Conservation (phyloP, 2,329 filamentous ascomycete species). For the Thielaviopsis cerberus region DNA sequence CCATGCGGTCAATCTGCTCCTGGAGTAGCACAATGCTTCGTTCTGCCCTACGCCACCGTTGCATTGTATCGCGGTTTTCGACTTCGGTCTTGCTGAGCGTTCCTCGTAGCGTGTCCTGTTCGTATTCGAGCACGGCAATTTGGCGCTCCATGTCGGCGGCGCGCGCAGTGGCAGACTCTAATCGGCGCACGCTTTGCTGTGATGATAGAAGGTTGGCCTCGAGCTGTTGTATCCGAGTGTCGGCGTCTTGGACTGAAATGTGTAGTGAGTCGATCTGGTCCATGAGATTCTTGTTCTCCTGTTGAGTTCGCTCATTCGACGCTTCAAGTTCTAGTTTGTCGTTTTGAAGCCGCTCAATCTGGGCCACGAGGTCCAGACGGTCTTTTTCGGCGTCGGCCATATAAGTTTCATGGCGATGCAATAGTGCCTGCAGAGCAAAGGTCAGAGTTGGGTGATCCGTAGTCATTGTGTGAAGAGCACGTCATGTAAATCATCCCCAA, state of each 20-base stretch:
- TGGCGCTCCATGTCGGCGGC: slow-evolving; percentile 68
- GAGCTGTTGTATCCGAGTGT: slow-evolving; percentile 58
- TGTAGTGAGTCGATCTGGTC: slow-evolving; percentile 77
- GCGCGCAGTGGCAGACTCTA: slow-evolving; percentile 55
- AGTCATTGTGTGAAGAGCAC: neutral
- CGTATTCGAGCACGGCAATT: slow-evolving; percentile 58
- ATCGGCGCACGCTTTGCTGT: slow-evolving; percentile 54
- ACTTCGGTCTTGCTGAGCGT: slow-evolving; percentile 48
- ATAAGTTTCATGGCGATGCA: slow-evolving; percentile 83
- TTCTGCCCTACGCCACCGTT: slow-evolving; percentile 75
- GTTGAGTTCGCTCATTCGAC: slow-evolving; percentile 57
- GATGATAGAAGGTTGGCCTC: slow-evolving; percentile 60
- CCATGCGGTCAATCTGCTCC: slow-evolving; percentile 75
- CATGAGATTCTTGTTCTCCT: slow-evolving; percentile 65
- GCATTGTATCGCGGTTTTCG: slow-evolving; percentile 59
- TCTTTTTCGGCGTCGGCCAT: slow-evolving; percentile 83
- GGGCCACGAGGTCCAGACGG: slow-evolving; percentile 49
- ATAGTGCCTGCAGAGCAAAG: slow-evolving; percentile 61
- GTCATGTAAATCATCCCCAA: neutral
- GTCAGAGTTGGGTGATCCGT: slow-evolving; percentile 41
- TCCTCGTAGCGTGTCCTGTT: slow-evolving; percentile 56
- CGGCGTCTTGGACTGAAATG: slow-evolving; percentile 57
- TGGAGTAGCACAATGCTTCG: slow-evolving; percentile 59
- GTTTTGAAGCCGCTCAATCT: slow-evolving; percentile 57
- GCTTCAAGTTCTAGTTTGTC: slow-evolving; percentile 57